These are phyloP conservation scores for Elsinoe batatas DNA, from an alignment of 2,329 filamentous ascomycete species.

Conservation along the genomic window DNA sequence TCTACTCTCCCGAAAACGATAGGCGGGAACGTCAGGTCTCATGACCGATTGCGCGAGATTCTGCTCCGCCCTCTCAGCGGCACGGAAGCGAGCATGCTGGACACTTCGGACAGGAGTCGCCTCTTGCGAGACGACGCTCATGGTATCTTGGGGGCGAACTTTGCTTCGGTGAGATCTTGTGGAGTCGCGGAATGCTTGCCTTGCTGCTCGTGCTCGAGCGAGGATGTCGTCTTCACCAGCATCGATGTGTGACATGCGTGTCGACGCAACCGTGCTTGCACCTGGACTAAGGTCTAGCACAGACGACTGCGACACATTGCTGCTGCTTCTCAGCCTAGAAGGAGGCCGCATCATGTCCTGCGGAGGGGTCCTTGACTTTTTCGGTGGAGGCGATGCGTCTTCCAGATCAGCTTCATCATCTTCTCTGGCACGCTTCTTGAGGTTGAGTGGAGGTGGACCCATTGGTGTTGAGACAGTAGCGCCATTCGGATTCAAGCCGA, in stretches of 20 bases:
- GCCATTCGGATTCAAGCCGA: constrained; percentile 35
- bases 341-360: neutral
- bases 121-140: neutral
- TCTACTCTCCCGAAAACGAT: constrained; percentile 27
- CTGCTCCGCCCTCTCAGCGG: constrained; percentile 16
- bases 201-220: constrained; percentile 24
- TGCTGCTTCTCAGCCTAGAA: neutral
- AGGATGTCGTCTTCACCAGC: constrained; percentile 27
- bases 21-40: constrained; percentile 25
- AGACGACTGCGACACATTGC: neutral
- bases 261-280: neutral
- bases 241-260: neutral
- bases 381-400: constrained; percentile 7
- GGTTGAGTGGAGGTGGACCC: constrained; percentile 9
- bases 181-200: constrained; percentile 22
- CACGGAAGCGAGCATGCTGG: constrained; percentile 23
- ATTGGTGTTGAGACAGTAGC: constrained; percentile 23
- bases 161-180: neutral
- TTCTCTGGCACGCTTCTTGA: constrained; percentile 16
- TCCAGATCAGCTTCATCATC: constrained; percentile 14
- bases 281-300: constrained; percentile 5
- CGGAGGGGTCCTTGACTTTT: constrained; percentile 7
- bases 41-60: constrained; percentile 12
- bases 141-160: neutral
- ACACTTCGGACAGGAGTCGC: constrained; percentile 13